A percentile compares a stretch with the other conserved stretches of the same genome.
Evolutionary conservation across 345 rosid species (phyloP).

Genomic region (Eucalyptus polybractea): DNA sequence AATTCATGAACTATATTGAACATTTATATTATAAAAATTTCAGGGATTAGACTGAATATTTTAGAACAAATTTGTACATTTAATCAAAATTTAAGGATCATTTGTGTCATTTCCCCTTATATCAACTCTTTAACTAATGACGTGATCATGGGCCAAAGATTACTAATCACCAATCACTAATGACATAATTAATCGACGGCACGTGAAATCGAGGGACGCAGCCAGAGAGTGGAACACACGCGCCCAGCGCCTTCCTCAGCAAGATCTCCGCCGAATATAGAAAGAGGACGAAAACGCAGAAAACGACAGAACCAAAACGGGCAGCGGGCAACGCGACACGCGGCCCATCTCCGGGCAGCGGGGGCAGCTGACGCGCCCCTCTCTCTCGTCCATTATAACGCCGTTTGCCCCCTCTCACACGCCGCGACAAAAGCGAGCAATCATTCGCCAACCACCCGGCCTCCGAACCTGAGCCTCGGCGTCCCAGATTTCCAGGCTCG

Average conservation of each 20-base stretch:
- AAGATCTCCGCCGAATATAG: neutral
- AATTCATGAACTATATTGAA: neutral
- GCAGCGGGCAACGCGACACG: neutral
- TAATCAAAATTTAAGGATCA: rapidly evolving
- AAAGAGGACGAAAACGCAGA: neutral
- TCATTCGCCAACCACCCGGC: slow-evolving; percentile 8
- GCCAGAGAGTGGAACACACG: neutral
- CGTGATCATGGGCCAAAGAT: neutral
- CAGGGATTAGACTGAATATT: rapidly evolving
- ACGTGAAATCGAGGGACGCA: neutral
- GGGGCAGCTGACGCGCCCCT: neutral
- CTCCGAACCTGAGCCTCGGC: slow-evolving; percentile 35
- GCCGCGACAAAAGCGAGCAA: neutral
- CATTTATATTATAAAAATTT: rapidly evolving
- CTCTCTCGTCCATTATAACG: neutral
- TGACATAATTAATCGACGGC: neutral
- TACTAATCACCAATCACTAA: neutral
- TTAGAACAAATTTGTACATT: neutral
- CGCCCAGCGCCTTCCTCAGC: neutral
- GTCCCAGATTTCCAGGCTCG: slow-evolving; percentile 1
- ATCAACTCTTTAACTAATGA: neutral
- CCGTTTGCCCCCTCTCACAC: neutral
- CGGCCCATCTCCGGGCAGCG: slow-evolving; percentile 12
- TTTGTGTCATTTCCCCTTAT: neutral
- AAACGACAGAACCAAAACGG: neutral